These are phyloP conservation scores for Naganishia vaughanmartiniae DNA, from an alignment of 768 basidiomycete species.

Conservation along the genomic window DNA sequence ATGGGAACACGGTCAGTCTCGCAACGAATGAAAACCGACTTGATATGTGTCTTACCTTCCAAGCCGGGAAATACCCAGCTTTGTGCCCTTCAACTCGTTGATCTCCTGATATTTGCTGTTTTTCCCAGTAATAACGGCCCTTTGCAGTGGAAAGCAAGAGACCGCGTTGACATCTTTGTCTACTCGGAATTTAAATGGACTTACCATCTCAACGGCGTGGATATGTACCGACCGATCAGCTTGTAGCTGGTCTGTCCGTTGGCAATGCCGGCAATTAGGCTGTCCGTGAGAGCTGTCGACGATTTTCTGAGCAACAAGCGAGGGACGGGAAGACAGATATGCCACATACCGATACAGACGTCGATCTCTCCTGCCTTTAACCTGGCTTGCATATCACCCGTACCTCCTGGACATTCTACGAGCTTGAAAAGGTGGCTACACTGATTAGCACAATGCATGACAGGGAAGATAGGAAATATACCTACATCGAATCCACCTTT, in stretches of 20 bases:
- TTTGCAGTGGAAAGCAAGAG: conserved; percentile 29
- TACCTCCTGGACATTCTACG: conserved; percentile 72
- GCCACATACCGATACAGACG: conserved; percentile 44
- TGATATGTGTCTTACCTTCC: conserved; percentile 63
- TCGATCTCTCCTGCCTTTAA: conserved; percentile 50
- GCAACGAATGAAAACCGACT: not conserved
- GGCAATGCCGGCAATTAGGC: conserved; percentile 85
- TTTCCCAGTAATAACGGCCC: conserved; percentile 90
- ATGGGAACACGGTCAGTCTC: not conserved
- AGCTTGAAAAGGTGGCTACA: conserved; percentile 52
- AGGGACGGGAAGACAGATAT: not conserved
- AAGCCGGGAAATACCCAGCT: conserved; percentile 80
- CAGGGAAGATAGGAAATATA: not conserved
- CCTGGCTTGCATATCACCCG: conserved; percentile 54
- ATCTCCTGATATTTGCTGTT: conserved; percentile 69
- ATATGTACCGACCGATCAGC: conserved; percentile 87
- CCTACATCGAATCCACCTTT: conserved; percentile 55
- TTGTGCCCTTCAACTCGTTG: conserved; percentile 71
- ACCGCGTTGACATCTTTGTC: not conserved
- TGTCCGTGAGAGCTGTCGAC: conserved; percentile 71
- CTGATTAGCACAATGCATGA: conserved; percentile 59
- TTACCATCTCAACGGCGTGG: conserved; percentile 81
- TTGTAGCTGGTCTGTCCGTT: conserved; percentile 84
- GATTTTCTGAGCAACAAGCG: not conserved
- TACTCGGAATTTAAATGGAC: conserved; percentile 5